These are phyloP conservation scores for Cudoniella acicularis DNA, from an alignment of 495 filamentous ascomycete species.

Conservation along the genomic window DNA sequence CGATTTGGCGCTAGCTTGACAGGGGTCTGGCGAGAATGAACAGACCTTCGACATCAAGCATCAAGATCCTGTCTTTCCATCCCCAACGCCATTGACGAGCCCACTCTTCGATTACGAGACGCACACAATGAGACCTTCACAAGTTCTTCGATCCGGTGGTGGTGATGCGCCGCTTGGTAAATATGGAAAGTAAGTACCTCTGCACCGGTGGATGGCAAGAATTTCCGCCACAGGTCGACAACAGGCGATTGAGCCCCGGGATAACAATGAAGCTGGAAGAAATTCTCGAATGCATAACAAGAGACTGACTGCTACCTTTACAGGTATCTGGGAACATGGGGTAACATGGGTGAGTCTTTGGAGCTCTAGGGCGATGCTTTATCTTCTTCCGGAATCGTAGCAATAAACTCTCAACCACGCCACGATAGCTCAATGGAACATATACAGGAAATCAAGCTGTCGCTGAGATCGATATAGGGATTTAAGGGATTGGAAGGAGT, in stretches of 20 bases:
- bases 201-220: no score
- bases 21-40: constrained; percentile 26
- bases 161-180: constrained; percentile 51
- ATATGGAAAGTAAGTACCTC: constrained; percentile 69
- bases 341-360: constrained; percentile 67
- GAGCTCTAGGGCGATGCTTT: neutral
- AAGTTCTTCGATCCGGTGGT: constrained; percentile 45
- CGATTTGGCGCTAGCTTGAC: constrained; percentile 32
- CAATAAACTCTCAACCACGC: neutral
- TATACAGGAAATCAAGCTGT: no score
- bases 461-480: no score
- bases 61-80: constrained; percentile 13
- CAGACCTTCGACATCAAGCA: constrained; percentile 11
- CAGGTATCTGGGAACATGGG: constrained; percentile 86
- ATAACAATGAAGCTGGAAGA: constrained; percentile 11
- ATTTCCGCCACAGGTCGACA: constrained; percentile 23
- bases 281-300: constrained; percentile 13
- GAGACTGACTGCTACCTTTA: constrained; percentile 29
- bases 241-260: constrained; percentile 22
- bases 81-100: neutral
- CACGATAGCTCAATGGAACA: no score
- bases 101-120: neutral
- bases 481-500: neutral
- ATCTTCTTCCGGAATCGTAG: neutral
- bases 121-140: constrained; percentile 60